A percentile compares a stretch with the other conserved stretches of the same genome.
phyloP scores from a whole-genome alignment of 306 rosid genomes.

The Parietaria judaica region DNA sequence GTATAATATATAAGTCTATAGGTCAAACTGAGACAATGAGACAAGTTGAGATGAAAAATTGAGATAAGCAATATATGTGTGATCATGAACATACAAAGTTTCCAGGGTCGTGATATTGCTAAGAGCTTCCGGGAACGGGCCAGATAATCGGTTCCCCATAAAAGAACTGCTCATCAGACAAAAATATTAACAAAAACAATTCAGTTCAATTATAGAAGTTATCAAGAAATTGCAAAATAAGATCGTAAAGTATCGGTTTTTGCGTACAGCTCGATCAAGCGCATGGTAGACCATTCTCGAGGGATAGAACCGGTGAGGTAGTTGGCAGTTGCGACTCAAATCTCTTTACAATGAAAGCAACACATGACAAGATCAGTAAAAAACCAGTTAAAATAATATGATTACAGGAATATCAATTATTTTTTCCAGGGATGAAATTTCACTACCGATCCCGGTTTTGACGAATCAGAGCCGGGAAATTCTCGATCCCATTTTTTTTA shows the following conservation, averaged over 20 bases:
- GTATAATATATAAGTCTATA: too few species aligned
- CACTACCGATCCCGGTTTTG: too few species aligned
- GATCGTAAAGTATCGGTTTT: neutral
- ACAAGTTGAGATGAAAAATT: too few species aligned
- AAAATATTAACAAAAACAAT: conserved; percentile 9
- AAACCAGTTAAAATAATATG: conserved; percentile 11
- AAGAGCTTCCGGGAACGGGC: conserved; percentile 80
- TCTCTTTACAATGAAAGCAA: conserved; percentile 43
- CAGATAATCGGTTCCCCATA: conserved; percentile 86
- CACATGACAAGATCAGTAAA: neutral
- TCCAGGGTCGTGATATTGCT: conserved; percentile 67
- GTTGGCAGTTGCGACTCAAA: conserved; percentile 70
- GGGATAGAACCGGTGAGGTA: conserved; percentile 65
- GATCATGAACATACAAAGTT: conserved; percentile 57
- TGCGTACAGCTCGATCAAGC: conserved; percentile 57
- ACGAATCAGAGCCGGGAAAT: too few species aligned
- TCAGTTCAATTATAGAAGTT: conserved; percentile 14
- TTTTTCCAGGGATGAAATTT: too few species aligned
- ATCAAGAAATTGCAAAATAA: conserved; percentile 7
- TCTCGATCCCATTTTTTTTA: too few species aligned
- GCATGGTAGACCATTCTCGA: conserved; percentile 63
- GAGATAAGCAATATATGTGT: neutral
- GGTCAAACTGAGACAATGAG: too few species aligned
- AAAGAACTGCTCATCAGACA: conserved; percentile 52
- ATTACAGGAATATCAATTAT: conserved; percentile 10